Conservation (phyloP, 768 basidiomycete species). For the Albatrellus ellisii region DNA sequence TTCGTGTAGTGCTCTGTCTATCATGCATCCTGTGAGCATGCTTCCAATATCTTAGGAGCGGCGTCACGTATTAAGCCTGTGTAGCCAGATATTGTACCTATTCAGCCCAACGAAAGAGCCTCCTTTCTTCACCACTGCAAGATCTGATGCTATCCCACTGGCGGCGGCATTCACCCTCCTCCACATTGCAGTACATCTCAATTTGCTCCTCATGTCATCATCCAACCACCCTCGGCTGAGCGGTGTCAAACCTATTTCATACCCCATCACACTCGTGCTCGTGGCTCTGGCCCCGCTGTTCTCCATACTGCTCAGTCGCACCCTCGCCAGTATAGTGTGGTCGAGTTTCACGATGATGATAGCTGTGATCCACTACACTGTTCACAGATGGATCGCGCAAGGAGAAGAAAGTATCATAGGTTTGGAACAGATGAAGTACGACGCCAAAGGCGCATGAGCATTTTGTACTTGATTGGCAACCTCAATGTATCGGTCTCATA, state of each 20-base stretch:
- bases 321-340: slow-evolving; percentile 8
- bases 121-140: slow-evolving; percentile 22
- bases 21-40: slow-evolving; percentile 7
- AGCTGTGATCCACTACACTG: slow-evolving; percentile 3
- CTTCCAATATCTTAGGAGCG: background rate
- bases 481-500: no score
- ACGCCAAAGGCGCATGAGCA: slow-evolving; percentile 41
- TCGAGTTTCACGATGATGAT: slow-evolving; percentile 8
- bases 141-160: slow-evolving; percentile 2
- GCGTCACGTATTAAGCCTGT: slow-evolving; percentile 1
- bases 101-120: slow-evolving; percentile 21
- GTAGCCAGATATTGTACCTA: slow-evolving; percentile 37
- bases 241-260: background rate
- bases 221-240: background rate
- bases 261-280: slow-evolving; percentile 19
- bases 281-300: slow-evolving; percentile 35
- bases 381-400: slow-evolving; percentile 27
- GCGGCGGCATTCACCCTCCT: slow-evolving; percentile 14
- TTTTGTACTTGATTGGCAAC: no score
- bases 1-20: slow-evolving; percentile 19
- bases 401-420: slow-evolving; percentile 34
- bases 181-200: slow-evolving; percentile 4
- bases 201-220: slow-evolving; percentile 1
- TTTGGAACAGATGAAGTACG: slow-evolving; percentile 41
- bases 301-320: slow-evolving; percentile 5